Evolutionary conservation across 805 yeast species (phyloP).

Genomic region (Cyberlindnera suaveolens): DNA sequence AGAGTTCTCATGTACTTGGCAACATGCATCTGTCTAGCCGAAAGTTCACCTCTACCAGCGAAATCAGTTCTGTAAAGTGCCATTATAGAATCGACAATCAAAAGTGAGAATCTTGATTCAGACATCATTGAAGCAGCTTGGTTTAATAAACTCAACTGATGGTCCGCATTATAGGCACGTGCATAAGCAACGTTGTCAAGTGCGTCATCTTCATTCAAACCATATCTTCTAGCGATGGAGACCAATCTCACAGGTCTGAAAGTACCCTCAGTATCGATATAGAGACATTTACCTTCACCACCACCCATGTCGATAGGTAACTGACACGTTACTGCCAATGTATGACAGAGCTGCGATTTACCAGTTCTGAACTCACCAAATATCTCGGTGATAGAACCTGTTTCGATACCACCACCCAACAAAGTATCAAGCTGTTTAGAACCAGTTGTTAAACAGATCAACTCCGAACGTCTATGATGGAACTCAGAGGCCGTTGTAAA

Average conservation of each 20-base stretch:
- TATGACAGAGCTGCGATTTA: slow-evolving; percentile 94
- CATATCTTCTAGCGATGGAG: slow-evolving; percentile 86
- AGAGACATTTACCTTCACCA: slow-evolving; percentile 95
- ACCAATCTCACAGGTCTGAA: slow-evolving; percentile 88
- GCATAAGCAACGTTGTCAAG: slow-evolving; percentile 96
- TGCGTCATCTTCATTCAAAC: slow-evolving; percentile 89
- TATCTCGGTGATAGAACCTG: slow-evolving; percentile 93
- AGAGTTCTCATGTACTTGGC: slow-evolving; percentile 88
- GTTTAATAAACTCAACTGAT: slow-evolving; percentile 77
- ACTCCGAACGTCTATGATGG: slow-evolving; percentile 81
- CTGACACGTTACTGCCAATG: slow-evolving; percentile 94
- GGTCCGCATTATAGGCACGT: slow-evolving; percentile 95
- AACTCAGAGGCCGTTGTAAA: slow-evolving; percentile 96
- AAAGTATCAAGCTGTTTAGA: slow-evolving; percentile 89
- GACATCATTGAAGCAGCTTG: slow-evolving; percentile 97
- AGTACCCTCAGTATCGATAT: slow-evolving; percentile 96
- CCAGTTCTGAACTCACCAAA: slow-evolving; percentile 98
- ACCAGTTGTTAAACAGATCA: slow-evolving; percentile 92
- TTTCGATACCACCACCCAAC: slow-evolving; percentile 94
- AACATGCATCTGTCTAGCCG: slow-evolving; percentile 91
- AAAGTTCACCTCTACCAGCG: slow-evolving; percentile 90
- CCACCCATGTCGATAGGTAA: slow-evolving; percentile 96
- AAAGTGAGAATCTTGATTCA: slow-evolving; percentile 79
- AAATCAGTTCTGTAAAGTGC: slow-evolving; percentile 92
- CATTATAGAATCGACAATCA: slow-evolving; percentile 97